Conservation (phyloP, 225 moss, liverwort and hornwort genomes). For the Ulota crispa region DNA sequence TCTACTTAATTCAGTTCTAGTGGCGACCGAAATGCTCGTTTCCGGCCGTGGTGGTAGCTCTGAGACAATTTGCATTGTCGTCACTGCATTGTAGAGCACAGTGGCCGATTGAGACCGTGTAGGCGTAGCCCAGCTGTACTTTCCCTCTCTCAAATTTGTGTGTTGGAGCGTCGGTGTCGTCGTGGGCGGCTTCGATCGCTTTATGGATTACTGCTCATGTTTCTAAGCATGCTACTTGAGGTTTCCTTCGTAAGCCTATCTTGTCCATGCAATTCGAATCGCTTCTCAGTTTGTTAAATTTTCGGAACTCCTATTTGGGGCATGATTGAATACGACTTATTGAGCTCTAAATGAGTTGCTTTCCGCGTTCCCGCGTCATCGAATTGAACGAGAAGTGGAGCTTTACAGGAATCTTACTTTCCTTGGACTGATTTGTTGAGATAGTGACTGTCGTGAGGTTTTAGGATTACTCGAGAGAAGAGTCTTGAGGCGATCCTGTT, state of each 20-base stretch:
- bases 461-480: constrained; percentile 8
- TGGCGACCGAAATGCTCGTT: too few relatives aligned
- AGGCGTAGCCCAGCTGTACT: too few relatives aligned
- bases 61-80: too few relatives aligned
- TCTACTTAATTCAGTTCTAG: too few relatives aligned
- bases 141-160: not conserved
- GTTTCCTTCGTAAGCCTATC: not conserved
- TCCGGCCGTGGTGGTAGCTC: too few relatives aligned
- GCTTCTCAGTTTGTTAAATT: not conserved
- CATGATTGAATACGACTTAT: not conserved
- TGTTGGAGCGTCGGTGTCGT: not conserved
- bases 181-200: not conserved
- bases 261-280: not conserved
- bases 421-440: not conserved
- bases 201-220: not conserved
- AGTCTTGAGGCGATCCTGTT: not conserved
- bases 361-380: not conserved
- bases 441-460: not conserved
- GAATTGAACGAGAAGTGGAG: not conserved
- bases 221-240: not conserved
- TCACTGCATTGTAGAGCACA: too few relatives aligned
- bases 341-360: not conserved
- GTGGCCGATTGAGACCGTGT: too few relatives aligned
- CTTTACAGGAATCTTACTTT: not conserved
- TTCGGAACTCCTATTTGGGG: not conserved